A percentile compares a stretch with the other conserved stretches of the same genome.
These are phyloP conservation scores for Lecanoromycetidae sp. DNA, from an alignment of 2,329 filamentous ascomycete genomes.

Conservation along the genomic window DNA sequence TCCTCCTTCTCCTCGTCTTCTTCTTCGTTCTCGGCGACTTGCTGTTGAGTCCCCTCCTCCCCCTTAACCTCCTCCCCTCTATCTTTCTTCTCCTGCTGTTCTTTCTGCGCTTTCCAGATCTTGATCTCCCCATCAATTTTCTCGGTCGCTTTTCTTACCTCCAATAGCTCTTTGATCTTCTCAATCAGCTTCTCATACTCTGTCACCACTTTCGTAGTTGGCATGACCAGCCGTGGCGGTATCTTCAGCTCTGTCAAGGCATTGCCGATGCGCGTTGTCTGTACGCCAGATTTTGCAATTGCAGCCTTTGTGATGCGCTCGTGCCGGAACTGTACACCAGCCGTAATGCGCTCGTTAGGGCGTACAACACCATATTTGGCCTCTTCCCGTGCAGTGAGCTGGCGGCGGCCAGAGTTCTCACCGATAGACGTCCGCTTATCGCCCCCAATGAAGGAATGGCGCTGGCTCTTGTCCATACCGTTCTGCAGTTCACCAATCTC, in stretches of 20 bases:
- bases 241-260: slow-evolving; percentile 37
- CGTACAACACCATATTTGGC: slow-evolving; percentile 70
- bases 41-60: slow-evolving; percentile 7
- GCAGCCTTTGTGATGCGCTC: slow-evolving; percentile 38
- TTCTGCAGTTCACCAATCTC: slow-evolving; percentile 42
- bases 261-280: slow-evolving; percentile 36
- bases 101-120: slow-evolving; percentile 28
- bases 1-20: slow-evolving; percentile 12
- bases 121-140: slow-evolving; percentile 38
- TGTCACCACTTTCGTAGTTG: slow-evolving; percentile 37
- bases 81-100: slow-evolving; percentile 6
- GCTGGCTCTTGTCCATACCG: slow-evolving; percentile 28
- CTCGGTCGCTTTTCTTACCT: slow-evolving; percentile 36
- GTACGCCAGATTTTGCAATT: slow-evolving; percentile 39
- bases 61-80: slow-evolving; percentile 9
- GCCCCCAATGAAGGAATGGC: slow-evolving; percentile 33
- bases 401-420: slow-evolving; percentile 42
- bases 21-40: slow-evolving; percentile 11
- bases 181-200: slow-evolving; percentile 39
- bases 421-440: slow-evolving; percentile 26
- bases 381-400: slow-evolving; percentile 65
- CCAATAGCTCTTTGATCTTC: slow-evolving; percentile 35
- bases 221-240: slow-evolving; percentile 36
- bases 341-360: slow-evolving; percentile 71
- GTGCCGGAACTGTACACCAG: slow-evolving; percentile 81